Percentiles rank a stretch among this genome's conserved stretches.
phyloP scores from a whole-genome alignment of 495 filamentous ascomycete genomes.

The Hypoxylon subgilvum region DNA sequence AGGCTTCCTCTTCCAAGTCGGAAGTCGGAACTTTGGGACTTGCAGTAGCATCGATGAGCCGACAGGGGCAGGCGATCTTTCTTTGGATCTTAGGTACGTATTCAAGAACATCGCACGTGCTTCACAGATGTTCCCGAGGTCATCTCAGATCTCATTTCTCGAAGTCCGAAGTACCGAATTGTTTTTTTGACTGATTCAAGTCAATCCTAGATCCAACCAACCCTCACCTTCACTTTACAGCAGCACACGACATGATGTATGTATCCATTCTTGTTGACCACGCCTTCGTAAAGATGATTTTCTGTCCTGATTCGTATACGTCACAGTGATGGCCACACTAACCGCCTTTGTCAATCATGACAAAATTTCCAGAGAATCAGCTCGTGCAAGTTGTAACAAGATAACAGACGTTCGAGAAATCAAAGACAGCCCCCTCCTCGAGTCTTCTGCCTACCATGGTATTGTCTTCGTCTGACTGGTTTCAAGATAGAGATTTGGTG shows the following conservation, averaged over 20 bases:
- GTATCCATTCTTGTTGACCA: too few relatives aligned
- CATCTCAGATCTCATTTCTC: conserved; percentile 11
- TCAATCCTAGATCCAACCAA: background rate
- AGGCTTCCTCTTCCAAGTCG: conserved; percentile 18
- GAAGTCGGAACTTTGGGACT: conserved; percentile 22
- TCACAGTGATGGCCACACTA: conserved; percentile 15
- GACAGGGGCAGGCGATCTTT: conserved; percentile 21
- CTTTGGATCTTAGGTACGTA: background rate
- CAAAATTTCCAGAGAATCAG: background rate
- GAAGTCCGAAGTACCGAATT: too few relatives aligned
- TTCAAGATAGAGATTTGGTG: too few relatives aligned
- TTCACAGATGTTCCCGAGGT: conserved; percentile 1
- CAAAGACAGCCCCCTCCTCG: too few relatives aligned
- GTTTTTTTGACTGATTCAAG: too few relatives aligned
- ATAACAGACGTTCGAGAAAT: too few relatives aligned
- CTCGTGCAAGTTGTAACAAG: too few relatives aligned
- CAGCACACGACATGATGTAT: too few relatives aligned
- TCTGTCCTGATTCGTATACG: conserved; percentile 5
- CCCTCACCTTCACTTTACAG: background rate
- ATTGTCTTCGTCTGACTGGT: too few relatives aligned
- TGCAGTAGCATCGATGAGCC: conserved; percentile 16
- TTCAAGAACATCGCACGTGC: conserved; percentile 14
- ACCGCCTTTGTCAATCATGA: background rate
- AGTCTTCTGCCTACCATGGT: too few relatives aligned
- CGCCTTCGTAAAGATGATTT: too few relatives aligned